A percentile compares a stretch with the other conserved stretches of the same genome.
phyloP scores from a whole-genome alignment of 2,329 filamentous ascomycete species.

The Karstenula rhodostoma region DNA sequence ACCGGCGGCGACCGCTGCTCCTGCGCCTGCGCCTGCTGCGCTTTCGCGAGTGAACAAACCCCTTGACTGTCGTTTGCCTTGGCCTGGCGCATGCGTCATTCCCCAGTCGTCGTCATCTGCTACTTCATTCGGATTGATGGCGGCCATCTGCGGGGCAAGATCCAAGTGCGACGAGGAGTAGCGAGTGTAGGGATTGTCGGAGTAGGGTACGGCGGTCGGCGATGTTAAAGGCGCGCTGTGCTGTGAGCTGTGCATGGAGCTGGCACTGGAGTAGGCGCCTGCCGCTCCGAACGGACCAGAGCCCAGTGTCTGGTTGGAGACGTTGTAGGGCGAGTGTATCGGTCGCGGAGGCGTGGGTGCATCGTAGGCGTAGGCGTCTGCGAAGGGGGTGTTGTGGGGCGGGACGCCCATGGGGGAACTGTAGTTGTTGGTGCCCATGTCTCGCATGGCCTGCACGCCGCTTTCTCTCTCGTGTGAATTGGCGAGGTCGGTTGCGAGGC shows the following conservation, averaged over 20 bases:
- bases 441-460: constrained; percentile 68
- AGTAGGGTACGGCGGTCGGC: constrained; percentile 54
- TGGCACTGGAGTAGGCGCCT: constrained; percentile 46
- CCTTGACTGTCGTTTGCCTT: constrained; percentile 61
- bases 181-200: constrained; percentile 73
- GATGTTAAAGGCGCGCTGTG: constrained; percentile 59
- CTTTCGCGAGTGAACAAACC: constrained; percentile 56
- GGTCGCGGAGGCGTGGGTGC: constrained; percentile 33
- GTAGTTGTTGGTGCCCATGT: constrained; percentile 38
- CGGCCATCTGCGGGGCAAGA: constrained; percentile 48
- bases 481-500: constrained; percentile 72
- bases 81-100: constrained; percentile 60
- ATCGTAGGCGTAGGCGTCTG: constrained; percentile 36
- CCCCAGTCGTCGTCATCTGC: constrained; percentile 90
- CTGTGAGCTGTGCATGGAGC: constrained; percentile 58
- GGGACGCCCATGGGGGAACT: constrained; percentile 34
- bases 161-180: constrained; percentile 55
- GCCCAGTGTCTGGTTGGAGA: constrained; percentile 49
- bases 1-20: constrained; percentile 49
- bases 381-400: constrained; percentile 35
- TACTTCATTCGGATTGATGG: constrained; percentile 80
- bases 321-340: constrained; percentile 46
- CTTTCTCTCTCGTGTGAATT: constrained; percentile 68
- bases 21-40: constrained; percentile 52
- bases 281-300: constrained; percentile 44